Conservation (phyloP, 176 grass and related monocot genomes). For the Eleusine coracana region DNA sequence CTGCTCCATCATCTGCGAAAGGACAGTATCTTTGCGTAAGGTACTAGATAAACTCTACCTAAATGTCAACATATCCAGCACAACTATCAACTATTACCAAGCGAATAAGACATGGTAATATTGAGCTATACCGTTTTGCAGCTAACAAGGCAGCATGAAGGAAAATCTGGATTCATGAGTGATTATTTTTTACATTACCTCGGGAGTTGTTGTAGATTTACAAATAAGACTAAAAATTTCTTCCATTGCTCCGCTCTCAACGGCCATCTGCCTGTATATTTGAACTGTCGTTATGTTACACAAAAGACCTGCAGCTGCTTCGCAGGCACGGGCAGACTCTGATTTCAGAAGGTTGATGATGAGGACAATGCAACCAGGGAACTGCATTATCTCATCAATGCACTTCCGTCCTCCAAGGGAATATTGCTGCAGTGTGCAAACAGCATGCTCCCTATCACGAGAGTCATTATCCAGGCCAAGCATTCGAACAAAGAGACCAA, state of each 20-base stretch:
- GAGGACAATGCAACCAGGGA: constrained; percentile 64
- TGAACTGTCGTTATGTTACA: constrained; percentile 55
- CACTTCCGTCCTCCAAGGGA: constrained; percentile 62
- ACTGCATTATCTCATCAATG: constrained; percentile 74
- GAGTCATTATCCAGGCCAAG: constrained; percentile 82
- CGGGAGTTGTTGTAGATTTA: constrained; percentile 53
- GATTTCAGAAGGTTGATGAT: constrained; percentile 68
- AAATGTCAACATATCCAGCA: background rate
- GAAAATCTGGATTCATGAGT: background rate
- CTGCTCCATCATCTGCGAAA: constrained; percentile 64
- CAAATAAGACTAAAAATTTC: constrained; percentile 60
- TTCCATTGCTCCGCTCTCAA: constrained; percentile 60
- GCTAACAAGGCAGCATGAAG: constrained; percentile 13
- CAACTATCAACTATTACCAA: constrained; percentile 18
- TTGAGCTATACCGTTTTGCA: constrained; percentile 19
- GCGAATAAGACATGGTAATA: constrained; percentile 5
- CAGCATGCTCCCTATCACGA: constrained; percentile 65
- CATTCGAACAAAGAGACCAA: constrained; percentile 81
- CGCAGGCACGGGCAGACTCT: constrained; percentile 51
- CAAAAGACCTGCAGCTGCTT: constrained; percentile 69
- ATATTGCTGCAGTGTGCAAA: constrained; percentile 65
- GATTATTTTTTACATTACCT: constrained; percentile 51
- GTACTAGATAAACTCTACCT: constrained; percentile 28
- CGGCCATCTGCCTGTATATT: constrained; percentile 56
- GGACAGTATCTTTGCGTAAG: constrained; percentile 16